Evolutionary conservation across 1,284 basidiomycete species (phyloP).

Genomic region (Cutaneotrichosporon arboriforme): DNA sequence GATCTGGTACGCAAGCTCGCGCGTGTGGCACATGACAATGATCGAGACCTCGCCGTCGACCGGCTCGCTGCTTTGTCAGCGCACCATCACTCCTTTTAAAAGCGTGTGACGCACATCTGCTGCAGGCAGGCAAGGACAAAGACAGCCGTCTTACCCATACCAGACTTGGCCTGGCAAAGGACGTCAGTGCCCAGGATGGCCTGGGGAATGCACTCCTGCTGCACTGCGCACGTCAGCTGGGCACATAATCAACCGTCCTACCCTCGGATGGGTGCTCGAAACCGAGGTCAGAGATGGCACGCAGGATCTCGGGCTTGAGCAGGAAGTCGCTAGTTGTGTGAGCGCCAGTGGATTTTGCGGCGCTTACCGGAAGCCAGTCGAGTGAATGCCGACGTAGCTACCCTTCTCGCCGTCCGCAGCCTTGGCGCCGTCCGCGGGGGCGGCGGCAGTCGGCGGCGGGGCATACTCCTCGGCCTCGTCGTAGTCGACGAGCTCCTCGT

Average conservation of each 20-base stretch:
- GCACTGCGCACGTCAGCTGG: constrained; percentile 57
- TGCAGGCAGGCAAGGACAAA: constrained; percentile 97
- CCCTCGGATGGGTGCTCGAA: constrained; percentile 99
- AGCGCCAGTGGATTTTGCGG: neutral
- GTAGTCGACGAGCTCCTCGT: constrained; percentile 64
- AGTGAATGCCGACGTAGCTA: constrained; percentile 95
- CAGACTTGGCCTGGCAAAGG: constrained; percentile 98
- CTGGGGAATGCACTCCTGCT: constrained; percentile 99
- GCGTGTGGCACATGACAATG: constrained; percentile 96
- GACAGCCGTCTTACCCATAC: constrained; percentile 99
- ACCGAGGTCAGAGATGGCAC: constrained; percentile 96
- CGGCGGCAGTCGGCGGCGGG: constrained; percentile 54
- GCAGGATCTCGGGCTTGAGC: constrained; percentile 91
- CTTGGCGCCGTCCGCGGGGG: constrained; percentile 55
- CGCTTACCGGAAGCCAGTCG: constrained; percentile 81
- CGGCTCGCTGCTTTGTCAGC: constrained; percentile 58
- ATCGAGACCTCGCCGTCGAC: constrained; percentile 97
- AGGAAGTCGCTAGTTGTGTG: constrained; percentile 72
- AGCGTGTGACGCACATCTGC: constrained; percentile 58
- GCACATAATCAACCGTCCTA: constrained; percentile 45
- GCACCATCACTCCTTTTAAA: no score
- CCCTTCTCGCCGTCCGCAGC: constrained; percentile 76
- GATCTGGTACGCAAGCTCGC: constrained; percentile 99
- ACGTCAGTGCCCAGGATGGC: constrained; percentile 99
- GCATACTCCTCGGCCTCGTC: constrained; percentile 86